Base-by-base conservation (phyloP, 352 stramenopile genomes). In the Phytophthora citrophthora region DNA sequence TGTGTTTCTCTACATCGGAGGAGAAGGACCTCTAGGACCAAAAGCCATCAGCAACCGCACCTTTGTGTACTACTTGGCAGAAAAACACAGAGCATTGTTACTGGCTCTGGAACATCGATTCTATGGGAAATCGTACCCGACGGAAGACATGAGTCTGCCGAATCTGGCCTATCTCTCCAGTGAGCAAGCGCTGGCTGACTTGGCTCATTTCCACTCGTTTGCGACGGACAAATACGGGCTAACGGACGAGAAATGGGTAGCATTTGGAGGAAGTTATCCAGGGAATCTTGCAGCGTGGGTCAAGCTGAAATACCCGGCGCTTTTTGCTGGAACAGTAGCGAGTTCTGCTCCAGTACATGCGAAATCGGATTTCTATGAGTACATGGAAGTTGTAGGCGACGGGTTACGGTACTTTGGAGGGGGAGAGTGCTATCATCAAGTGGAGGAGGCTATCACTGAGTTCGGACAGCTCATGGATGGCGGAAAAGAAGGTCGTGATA, bases 241-340 rank as follows among this genome's bases (percentile, higher is more conserved):
- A 2, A 68, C 53, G 5, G 31, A 70, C 11, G 60, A 74, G 34
- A 90, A 93, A 65, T 98, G 93, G 94, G 82, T 99, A 31, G 93
- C 89, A 2, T 99, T 97, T 78, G 96, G 96, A n/a, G 96, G 94
- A 0, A 97, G 81, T 54, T 99, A 99, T 77, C 94, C 96, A 5
- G 96, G 96, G 8, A 98, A 97, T 75, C 71, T 99, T 24, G 88
- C 94, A 0, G 92, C 90, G 11, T 98, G 92, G 90, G 81, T 96
- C 23, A 95, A 97, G 50, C 69, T 98, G 52, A 97, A 98, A 66
- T 97, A 95, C 73, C 94, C 95, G 6, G 78, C 95, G 58, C 72
- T 98, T 16, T 97, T 99, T 70, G 74, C 78, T 27, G 94, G 89
- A n/a, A 94, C 91, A 1, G 92, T 98, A 2, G 88, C 89, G 15